These are phyloP conservation scores for Xylaria telfairii DNA, from an alignment of 495 filamentous ascomycete genomes.

Conservation along the genomic window DNA sequence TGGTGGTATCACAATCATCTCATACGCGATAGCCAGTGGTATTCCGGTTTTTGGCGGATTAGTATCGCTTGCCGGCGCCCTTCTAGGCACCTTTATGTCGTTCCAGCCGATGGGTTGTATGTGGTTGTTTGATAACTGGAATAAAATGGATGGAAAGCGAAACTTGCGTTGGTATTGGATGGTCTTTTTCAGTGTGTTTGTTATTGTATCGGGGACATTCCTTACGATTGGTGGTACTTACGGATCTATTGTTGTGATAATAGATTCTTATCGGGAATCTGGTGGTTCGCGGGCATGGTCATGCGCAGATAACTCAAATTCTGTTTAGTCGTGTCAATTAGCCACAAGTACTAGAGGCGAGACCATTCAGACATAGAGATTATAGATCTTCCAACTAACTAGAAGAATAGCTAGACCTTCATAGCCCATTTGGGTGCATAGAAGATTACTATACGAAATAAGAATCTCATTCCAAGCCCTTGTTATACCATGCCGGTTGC, in stretches of 20 bases:
- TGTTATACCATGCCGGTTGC: too few relatives aligned
- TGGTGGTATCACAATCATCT: constrained; percentile 27
- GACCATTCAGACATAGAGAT: too few relatives aligned
- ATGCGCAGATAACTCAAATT: constrained; percentile 14
- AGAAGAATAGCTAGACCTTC: too few relatives aligned
- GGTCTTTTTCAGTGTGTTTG: constrained; percentile 33
- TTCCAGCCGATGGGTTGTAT: constrained; percentile 51
- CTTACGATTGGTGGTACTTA: constrained; percentile 45
- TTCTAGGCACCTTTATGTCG: constrained; percentile 47
- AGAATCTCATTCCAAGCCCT: too few relatives aligned
- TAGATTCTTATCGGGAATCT: constrained; percentile 36
- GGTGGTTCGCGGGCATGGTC: constrained; percentile 13
- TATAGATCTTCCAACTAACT: too few relatives aligned
- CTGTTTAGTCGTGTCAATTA: not conserved
- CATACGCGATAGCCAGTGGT: constrained; percentile 43
- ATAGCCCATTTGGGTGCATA: too few relatives aligned
- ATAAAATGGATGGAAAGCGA: constrained; percentile 32
- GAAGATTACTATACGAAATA: too few relatives aligned
- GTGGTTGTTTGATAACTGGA: constrained; percentile 51
- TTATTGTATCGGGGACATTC: constrained; percentile 36
- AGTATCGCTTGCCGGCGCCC: constrained; percentile 25
- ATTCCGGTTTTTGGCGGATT: constrained; percentile 44
- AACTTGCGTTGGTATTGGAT: constrained; percentile 29
- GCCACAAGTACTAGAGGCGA: too few relatives aligned
- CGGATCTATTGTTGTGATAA: constrained; percentile 40